Base-by-base conservation (phyloP, 768 basidiomycete species). In the Lactifluus piperatus region DNA sequence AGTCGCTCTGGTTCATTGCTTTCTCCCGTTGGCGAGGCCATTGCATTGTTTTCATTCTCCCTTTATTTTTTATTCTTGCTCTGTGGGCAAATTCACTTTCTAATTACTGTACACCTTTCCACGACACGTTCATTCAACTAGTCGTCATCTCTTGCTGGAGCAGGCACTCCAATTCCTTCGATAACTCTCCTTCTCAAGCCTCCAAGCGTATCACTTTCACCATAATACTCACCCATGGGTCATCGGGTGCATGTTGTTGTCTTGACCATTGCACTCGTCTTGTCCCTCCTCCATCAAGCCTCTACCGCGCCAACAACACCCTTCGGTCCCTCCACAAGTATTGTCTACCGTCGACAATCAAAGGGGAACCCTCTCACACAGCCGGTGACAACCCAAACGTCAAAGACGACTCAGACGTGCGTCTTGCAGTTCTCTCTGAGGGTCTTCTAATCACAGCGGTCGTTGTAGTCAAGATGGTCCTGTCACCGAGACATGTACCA, bases 331-430 rank as follows among this genome's bases (percentile, higher is more conserved):
- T 24, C 56, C 39, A 51, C 47, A 32, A 29, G 26, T 37, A 50
- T 34, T 8, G 1, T 53, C 54, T 49, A 41, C 39, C 49, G 60
- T 66, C 60, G 67, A 58, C 60, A 63, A 65, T 49, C 16, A 47
- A 58, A 59, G 26, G 68, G 57, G 22, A 58, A 69, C 14, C 57
- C 69, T 11, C 63, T 72, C 32, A 59, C 68, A 10, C 67, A 70
- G 6, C 68, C 76, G 20, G 71, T 73, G 5, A 72, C 73, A 14
- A 54, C 77, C 4, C 70, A 70, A 39, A 76, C 75, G 5, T 71
- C 69, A 44, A 66, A 64, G 52, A 71, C 68, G 24, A 61, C 73
- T 16, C 67, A 77, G 62, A 78, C 74, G 78, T 79, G 65, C 68
- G 78, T 73, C 16, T n/a, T 32, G 4, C 30, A 5, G 6, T n/a